Base-by-base conservation (phyloP, 2,329 filamentous ascomycete species). In the Colletotrichum sp. region DNA sequence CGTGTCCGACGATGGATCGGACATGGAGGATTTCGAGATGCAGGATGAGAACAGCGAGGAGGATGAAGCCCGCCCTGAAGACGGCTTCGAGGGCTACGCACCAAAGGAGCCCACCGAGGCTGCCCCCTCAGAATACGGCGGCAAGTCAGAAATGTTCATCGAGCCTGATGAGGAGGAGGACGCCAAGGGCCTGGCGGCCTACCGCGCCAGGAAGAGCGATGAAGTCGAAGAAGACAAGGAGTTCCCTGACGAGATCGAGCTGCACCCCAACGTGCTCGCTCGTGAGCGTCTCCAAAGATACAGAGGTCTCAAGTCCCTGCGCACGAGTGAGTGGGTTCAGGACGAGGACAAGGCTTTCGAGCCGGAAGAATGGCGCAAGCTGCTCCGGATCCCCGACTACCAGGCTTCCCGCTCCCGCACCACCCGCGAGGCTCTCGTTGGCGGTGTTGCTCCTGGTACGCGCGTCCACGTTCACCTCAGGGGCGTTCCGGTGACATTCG, bases 211-310 rank as follows among this genome's bases (percentile, higher is more conserved):
- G 78, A 95, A 96, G 81, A 92, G 93, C 68, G 92, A 93, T 28
- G 96, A 98, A 79, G 95, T 93, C 6, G 92, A 96, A 66, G 96
- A 99, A 16, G 97, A 99, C 84, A 91, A 95, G 71, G 96, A 99
- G 84, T 99, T 99, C 84, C 97, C 97, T 0, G 97, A 99, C 79
- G 97, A 99, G 85, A 97, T 99, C 74, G 98, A 99, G 84, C 88
- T 99, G 69, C 95, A 95, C 79, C 97, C 98, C 0, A 91, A 96
- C 69, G 95, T 98, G 5, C 89, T 95, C 60, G 97, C 97, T 1
- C 89, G 95, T 68, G 97, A 99, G 85, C 91, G 97, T 60, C 87
- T 99, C 70, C 92, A 94, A 10, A 92, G 95, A 76, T 99, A 98
- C 86, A 91, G 97, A 82, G 97, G 97, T 57, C 86, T 99, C 79